These are phyloP conservation scores for Aphanocladium album DNA, from an alignment of 2,329 filamentous ascomycete genomes.

Conservation along the genomic window DNA sequence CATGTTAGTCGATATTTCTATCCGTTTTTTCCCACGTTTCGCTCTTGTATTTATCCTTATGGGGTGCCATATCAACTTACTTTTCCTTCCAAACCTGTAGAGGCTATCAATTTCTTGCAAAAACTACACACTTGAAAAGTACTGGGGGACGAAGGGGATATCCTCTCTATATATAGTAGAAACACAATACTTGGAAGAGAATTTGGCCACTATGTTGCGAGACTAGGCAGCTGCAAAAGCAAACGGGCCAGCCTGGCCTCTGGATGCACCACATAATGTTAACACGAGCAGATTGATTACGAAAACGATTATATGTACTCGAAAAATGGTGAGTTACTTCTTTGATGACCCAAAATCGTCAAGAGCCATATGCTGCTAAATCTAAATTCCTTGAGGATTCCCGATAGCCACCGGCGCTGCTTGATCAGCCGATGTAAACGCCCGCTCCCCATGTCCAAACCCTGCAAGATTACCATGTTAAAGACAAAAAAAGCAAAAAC, in stretches of 20 bases:
- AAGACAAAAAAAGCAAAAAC: not conserved
- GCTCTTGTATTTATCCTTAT: no score
- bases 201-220: not conserved
- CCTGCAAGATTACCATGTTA: not conserved
- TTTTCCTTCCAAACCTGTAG: no score
- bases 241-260: not conserved
- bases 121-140: no score
- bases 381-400: not conserved
- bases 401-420: not conserved
- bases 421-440: not conserved
- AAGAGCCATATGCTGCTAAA: not conserved
- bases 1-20: not conserved
- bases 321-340: not conserved
- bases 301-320: no score
- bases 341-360: not conserved
- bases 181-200: not conserved
- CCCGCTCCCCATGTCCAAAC: slow-evolving; percentile 1
- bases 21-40: no score
- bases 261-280: not conserved
- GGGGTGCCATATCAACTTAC: no score
- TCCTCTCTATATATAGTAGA: no score
- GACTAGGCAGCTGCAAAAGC: not conserved
- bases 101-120: no score
- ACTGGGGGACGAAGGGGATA: no score
- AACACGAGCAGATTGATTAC: no score